Base-by-base conservation (phyloP, 2,329 filamentous ascomycete genomes). In the Diaporthe ilicicola region DNA sequence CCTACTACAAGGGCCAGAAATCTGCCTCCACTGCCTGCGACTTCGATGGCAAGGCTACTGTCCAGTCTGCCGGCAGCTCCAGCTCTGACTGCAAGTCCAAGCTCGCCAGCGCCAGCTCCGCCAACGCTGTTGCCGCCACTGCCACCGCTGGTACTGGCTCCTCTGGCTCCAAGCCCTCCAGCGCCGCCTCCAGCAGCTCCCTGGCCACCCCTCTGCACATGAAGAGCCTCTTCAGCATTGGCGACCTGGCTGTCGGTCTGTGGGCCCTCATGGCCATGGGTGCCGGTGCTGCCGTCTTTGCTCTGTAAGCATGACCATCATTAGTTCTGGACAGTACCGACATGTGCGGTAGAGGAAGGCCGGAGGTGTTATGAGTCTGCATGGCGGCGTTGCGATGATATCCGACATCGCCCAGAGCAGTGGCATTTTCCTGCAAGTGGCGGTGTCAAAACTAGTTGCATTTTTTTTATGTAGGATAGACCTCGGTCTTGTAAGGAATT, bases 1-100 rank as follows among this genome's bases (percentile, higher is more conserved):
- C 89, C 76, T 95, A 95, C 86, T 93, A 92, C 85, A 79, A 85
- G 75, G 81, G 80, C 75, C 85, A 91, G 77, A 83, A 86, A 75
- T 85, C 85, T 73, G 81, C 82, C 62, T 79, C 83, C 32, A 82
- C 83, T 68, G 91, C 93, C 39, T 97, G 93, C 80, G 85, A 90
- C 84, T 95, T 95, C 82, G 84, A 87, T 70, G 92, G 93, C 76
- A 84, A 90, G 76, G 93, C 91, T 61, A 83, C 27, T 8, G 68
- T 64, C 56, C 69, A 73, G 64, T 79, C 84, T 64, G 79, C 85
- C 59, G 77, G 82, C 56, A 83, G 84, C 42, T 82, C 86, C 17
- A 82, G 83, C 34, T 17, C n/a, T 9, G 81, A 80, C 70, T 95
- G 93, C 87, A 79, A 82, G 66, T 76, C 81, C 59, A 84, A 91